Base-by-base conservation (phyloP, 148 eudicot genomes). In the Dianthus caryophyllus region DNA sequence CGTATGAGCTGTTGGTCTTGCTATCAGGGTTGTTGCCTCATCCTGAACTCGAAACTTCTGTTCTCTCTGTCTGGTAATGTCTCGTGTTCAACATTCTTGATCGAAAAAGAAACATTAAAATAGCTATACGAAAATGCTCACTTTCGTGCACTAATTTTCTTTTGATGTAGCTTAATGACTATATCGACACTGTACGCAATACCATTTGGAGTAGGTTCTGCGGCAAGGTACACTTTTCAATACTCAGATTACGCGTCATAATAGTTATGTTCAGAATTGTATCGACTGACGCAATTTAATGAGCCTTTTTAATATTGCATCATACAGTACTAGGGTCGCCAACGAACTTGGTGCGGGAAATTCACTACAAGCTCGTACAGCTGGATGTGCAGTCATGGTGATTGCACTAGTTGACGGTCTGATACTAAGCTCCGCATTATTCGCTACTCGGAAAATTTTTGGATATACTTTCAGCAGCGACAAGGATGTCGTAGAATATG, bases 281-380 rank as follows among this genome's bases (percentile, higher is more conserved):
- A n/a, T n/a, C n/a, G n/a, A n/a, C n/a, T n/a, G n/a, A n/a, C n/a
- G n/a, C n/a, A n/a, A n/a, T n/a, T n/a, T n/a, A n/a, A n/a, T n/a
- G n/a, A n/a, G n/a, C n/a, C n/a, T n/a, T n/a, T n/a, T n/a, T n/a
- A n/a, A n/a, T n/a, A n/a, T n/a, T n/a, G n/a, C n/a, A n/a, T n/a
- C n/a, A 33, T 78, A 36, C 78, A 88, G 91, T 72, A 90, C 97
- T 20, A 83, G 96, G 82, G 88, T 88, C 26, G 87, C 97, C 26
- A 91, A 91, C 61, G 93, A 87, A 70, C 78, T 91, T 60, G 97
- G 97, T 69, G 97, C 90, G 9, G 96, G 92, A n/a, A 82, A 83
- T 65, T 78, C 88, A 21, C 71, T 74, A 14, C 68, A 77, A 31
- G 96, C 92, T 57, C 87, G 85, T 53, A 50, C 69, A 52, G 82